Evolutionary conservation across 1,139 yeast genomes (phyloP), one percentile per base, ranked within the genome.

Genomic region (Blastobotrys persicus): DNA sequence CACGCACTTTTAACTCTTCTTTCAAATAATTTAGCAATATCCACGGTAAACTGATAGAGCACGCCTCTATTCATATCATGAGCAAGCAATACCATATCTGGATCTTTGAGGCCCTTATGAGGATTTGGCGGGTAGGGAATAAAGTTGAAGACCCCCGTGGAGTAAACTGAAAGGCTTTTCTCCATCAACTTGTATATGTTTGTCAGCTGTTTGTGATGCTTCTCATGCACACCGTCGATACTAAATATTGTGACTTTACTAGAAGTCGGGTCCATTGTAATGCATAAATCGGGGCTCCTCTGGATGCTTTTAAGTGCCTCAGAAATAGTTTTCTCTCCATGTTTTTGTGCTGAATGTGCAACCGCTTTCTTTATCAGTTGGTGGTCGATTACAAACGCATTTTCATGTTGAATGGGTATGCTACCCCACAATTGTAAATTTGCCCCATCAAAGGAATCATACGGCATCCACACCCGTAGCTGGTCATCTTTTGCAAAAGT

Each of bases 381-480:
- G 58, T 78, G 82, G 59, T 87, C 95, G 3, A 87, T 65, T 1
- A 86, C 62, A 7, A 78, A 64, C 2, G 79, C 74, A 47, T 74
- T 76, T 35, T 72, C 70, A 46, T 64, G 60, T 7, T 56, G 55
- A 2, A 57, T 46, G 9, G 55, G 64, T 37, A 48, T 57, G 1
- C 75, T 66, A 0, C 83, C 84, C 81, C 89, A 83, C 37, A 76
- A 71, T 54, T 76, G 81, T 7, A 85, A 74, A 49, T 78, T 79
- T 4, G 45, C 55, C n/a, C 49, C 50, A 40, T 62, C 65, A 47
- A 51, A 38, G 5, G 58, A 50, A 38, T 83, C 89, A 63, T 76
- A 82, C 9, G 87, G 81, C 0, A 88, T 79, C 89, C 94, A 89
- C 0, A 86, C 76, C 20, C 89, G 73, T 40, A 91, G 63, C 11